Evolutionary conservation across 2,329 filamentous ascomycete species (phyloP).

Genomic region (Trichoderma polysporum): DNA sequence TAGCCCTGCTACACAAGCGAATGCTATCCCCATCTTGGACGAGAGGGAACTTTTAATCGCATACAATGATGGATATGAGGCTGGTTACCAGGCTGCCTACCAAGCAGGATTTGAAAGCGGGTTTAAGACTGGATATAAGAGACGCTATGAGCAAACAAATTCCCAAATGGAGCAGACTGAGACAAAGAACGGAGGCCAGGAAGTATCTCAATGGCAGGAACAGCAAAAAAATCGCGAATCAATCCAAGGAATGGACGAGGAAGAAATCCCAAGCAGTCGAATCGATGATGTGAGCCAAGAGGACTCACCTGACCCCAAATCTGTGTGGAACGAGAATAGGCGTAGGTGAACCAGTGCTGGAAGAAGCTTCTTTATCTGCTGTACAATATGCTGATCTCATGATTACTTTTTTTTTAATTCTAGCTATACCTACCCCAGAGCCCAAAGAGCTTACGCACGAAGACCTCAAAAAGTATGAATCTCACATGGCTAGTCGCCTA

Average conservation of each 20-base stretch:
- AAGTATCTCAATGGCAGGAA: background rate
- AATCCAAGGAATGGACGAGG: background rate
- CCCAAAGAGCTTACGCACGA: constrained; percentile 84
- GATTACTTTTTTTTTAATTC: background rate
- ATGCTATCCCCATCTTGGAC: fast-evolving
- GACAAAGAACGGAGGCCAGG: fast-evolving
- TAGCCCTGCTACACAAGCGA: background rate
- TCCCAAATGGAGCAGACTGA: fast-evolving
- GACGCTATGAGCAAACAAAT: background rate
- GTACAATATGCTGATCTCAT: constrained; percentile 27
- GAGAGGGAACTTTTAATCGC: background rate
- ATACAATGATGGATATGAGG: background rate
- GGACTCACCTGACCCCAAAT: constrained; percentile 64
- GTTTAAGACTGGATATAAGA: background rate
- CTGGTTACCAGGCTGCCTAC: background rate
- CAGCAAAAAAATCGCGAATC: background rate
- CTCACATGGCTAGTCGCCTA: constrained; percentile 77
- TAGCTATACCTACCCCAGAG: constrained; percentile 64
- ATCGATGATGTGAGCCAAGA: background rate
- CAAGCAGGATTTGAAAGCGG: background rate
- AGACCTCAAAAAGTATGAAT: constrained; percentile 82
- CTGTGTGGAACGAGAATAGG: constrained; percentile 87
- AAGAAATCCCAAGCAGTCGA: background rate
- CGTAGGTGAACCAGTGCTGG: constrained; percentile 52
- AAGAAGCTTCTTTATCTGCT: background rate